Evolutionary conservation across 805 yeast genomes (phyloP), one percentile per base, ranked within the genome.

Genomic region (Blastobotrys parvus): DNA sequence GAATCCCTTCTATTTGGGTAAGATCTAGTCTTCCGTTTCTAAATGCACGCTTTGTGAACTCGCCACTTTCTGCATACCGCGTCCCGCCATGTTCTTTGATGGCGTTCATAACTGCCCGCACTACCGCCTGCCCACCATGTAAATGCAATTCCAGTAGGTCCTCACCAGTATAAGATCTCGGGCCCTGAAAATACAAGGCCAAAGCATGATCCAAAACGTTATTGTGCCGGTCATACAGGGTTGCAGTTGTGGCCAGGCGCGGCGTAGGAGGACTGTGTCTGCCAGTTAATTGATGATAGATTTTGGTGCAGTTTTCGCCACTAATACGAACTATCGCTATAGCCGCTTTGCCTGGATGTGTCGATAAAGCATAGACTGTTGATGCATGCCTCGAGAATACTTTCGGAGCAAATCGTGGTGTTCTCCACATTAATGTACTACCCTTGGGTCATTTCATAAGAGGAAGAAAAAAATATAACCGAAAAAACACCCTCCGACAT

Each of bases 111-210:
- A 89, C 83, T 0, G 87, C 72, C 38, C 70, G 68, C 2, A 85
- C 74, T 1, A 90, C 86, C 0, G 97, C 96, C 10, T 73, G 77
- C 3, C 97, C 97, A 3, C 98, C 98, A 61, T 92, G 98, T 2
- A 85, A 62, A 56, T 92, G 97, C n/a, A 92, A 59, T 55, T 92
- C 98, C 7, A 89, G 65, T 20, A 82, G 53, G 53, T 90, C 96
- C 59, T 92, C 97, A 1, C 98, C 98, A 0, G 97, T 92, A 55
- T 80, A 92, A 0, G 95, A 80, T 11, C 70, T 66, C 0, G 97
- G 97, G 1, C 72, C 73, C 15, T 74, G 60, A 62, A 90, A 89
- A 55, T 64, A 80, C 1, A 88, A 54, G 0, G 81, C 67, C 16
- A 92, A 61, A 0, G 96, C 85, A 47, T 85, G 82, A 62, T 92